phyloP scores from a whole-genome alignment of 2,329 filamentous ascomycete species.

The Zasmidium cellare region DNA sequence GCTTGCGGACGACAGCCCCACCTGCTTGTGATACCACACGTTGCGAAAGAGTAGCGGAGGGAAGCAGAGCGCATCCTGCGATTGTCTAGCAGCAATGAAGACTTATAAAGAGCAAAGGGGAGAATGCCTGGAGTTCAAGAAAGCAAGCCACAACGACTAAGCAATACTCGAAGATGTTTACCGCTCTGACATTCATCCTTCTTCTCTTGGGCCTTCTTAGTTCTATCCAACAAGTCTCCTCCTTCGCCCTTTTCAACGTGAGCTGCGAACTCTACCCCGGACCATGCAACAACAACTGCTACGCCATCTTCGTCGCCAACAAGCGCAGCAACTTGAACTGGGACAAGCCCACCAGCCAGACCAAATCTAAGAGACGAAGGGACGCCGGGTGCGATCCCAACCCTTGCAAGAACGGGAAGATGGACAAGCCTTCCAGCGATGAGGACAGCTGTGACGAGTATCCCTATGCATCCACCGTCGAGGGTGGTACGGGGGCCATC shows the following conservation, averaged over 20 bases:
- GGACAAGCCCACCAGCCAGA: not conserved
- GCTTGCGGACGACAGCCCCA: too few species aligned
- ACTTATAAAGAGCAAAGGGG: too few species aligned
- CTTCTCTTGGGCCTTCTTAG: not conserved
- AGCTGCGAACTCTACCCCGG: not conserved
- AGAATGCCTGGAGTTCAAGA: too few species aligned
- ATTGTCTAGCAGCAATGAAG: too few species aligned
- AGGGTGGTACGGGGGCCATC: not conserved
- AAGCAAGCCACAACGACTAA: too few species aligned
- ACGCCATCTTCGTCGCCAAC: not conserved
- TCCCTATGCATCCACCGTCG: not conserved
- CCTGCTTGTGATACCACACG: too few species aligned
- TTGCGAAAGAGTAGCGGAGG: too few species aligned
- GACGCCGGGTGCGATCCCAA: not conserved
- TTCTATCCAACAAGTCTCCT: not conserved
- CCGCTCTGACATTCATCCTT: not conserved
- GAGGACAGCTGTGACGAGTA: not conserved
- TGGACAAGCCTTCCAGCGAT: not conserved
- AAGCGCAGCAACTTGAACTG: not conserved
- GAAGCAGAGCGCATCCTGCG: too few species aligned
- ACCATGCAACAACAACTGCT: slow-evolving; percentile 3
- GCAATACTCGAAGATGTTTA: too few species aligned
- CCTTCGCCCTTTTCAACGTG: not conserved
- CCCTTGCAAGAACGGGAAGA: not conserved
- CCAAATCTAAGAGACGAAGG: not conserved